phyloP scores from a whole-genome alignment of 1,284 basidiomycete genomes.

The Bjerkandera adusta region DNA sequence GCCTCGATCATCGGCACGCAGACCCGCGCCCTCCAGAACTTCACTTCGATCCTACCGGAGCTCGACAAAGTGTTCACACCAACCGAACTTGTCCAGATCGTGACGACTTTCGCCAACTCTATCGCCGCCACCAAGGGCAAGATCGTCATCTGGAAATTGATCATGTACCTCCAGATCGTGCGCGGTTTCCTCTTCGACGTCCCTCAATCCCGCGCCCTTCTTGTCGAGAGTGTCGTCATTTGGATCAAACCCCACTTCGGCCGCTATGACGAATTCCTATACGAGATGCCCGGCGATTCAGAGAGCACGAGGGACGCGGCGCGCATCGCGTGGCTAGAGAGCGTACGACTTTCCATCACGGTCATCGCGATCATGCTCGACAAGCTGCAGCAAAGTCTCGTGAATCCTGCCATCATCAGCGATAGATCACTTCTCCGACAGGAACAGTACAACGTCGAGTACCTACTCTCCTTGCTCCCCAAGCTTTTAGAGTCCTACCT shows the following conservation, averaged over 20 bases:
- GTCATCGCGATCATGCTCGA: constrained; percentile 91
- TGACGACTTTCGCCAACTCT: constrained; percentile 86
- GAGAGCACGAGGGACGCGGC: constrained; percentile 69
- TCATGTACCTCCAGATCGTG: constrained; percentile 91
- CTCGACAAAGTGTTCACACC: constrained; percentile 78
- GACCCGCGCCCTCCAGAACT: constrained; percentile 91
- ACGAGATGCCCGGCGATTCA: constrained; percentile 59
- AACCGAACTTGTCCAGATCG: constrained; percentile 82
- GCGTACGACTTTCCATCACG: constrained; percentile 79
- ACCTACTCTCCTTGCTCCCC: constrained; percentile 83
- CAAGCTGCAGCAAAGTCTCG: constrained; percentile 81
- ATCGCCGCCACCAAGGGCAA: constrained; percentile 81
- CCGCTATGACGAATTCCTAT: constrained; percentile 80
- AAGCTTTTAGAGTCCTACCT: constrained; percentile 86
- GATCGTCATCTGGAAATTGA: constrained; percentile 89
- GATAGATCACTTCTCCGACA: constrained; percentile 65
- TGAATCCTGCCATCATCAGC: constrained; percentile 60
- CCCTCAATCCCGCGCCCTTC: constrained; percentile 70
- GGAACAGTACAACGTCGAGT: constrained; percentile 95
- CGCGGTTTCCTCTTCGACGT: constrained; percentile 88
- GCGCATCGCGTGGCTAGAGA: constrained; percentile 89
- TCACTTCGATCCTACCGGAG: constrained; percentile 89
- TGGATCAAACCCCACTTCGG: constrained; percentile 98
- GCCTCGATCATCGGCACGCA: constrained; percentile 93
- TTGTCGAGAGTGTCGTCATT: constrained; percentile 86